Base-by-base conservation (phyloP, 495 filamentous ascomycete species). In the Neurospora sp. region DNA sequence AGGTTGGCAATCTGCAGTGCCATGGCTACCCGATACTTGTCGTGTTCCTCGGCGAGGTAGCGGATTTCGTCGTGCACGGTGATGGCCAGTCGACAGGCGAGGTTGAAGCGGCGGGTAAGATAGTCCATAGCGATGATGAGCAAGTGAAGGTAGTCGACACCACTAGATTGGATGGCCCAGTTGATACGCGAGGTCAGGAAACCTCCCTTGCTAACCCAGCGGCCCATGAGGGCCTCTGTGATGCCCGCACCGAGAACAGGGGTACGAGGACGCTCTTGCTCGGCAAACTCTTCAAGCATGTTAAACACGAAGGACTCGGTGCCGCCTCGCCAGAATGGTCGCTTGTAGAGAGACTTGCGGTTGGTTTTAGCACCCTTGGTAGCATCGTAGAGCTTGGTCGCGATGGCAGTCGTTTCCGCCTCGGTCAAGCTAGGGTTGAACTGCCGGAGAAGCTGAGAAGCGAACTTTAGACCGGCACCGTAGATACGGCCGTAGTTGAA, bases 401-500 rank as follows among this genome's bases (percentile, higher is more conserved):
- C 94, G 48, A 91, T 92, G 38, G 90, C 84, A 11, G 89, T 83
- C 0, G 95, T 94, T 78, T 97, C 85, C 48, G 84, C 82, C 70
- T 98, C 96, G 0, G 90, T 89, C 38, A 98, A 84, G 59, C 79
- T 84, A 12, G 96, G 93, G 76, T 98, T 98, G 82, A 98, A 99
- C 77, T 98, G 94, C 22, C 93, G 88, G 31, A 99, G 87, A 3
- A 99, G 84, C 11, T 92, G 94, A 18, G 91, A 90, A 4, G 96
- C 96, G 80, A 98, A 99, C 75, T 93, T 97, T 68, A 97, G 84
- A 10, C 96, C 96, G 42, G 96, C 96, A 42, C 96, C 96, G 77
- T 99, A 99, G 69, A 99, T 99, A 35, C 96, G 93, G 12, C 96
- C 96, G 77, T 98, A 99, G 80, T 98, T 99, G 84, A 99, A 99